Base-by-base conservation (phyloP, 75 land plant genomes). In the Cryptomeria japonica region DNA sequence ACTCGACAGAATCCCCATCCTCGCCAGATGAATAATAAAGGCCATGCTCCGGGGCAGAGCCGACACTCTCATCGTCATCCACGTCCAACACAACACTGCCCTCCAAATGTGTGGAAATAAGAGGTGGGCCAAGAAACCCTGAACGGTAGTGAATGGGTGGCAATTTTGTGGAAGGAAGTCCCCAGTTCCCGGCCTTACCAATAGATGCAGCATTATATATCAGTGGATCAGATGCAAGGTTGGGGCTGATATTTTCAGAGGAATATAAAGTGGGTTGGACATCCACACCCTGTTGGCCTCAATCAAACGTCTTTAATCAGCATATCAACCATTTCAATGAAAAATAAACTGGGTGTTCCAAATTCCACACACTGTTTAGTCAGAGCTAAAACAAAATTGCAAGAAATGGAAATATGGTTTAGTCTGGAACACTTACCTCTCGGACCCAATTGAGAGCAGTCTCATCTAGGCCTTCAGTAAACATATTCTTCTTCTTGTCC, bases 381-480 rank as follows among this genome's bases (percentile, higher is more conserved):
- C 3, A 44, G 47, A 46, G 14, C n/a, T 46, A 82, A n/a, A 46
- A 13, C 11, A 25, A 42, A 42, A 46, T 42, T 46, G 14, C 32
- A 46, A 32, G 13, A 82, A 25, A 82, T 11, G 10, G 22, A 25
- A 28, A 28, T 28, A 25, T 44, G 2, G 77, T 13, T 34, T 7
- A 34, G 36, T 73, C 34, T 73, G 13, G 36, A 34, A 10, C 4
- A 38, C 87, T 79, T 87, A 92, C 95, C 94, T 94, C 89, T 28
- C 91, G 90, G 87, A 95, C 88, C 96, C 96, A 95, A 82, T 93
- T 90, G 86, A 94, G 91, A 53, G 96, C 96, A 3, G 39, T 91
- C 46, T 92, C 91, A 47, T 95, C 95, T 39, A 95, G 89, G 28
- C 99, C 99, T 56, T 98, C 99, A 0, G 99, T 98, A 88, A 98